Evolutionary conservation across 306 rosid species (phyloP), one percentile per base, ranked within the genome.

Genomic region (cucumber (Cucumis sativus)): DNA sequence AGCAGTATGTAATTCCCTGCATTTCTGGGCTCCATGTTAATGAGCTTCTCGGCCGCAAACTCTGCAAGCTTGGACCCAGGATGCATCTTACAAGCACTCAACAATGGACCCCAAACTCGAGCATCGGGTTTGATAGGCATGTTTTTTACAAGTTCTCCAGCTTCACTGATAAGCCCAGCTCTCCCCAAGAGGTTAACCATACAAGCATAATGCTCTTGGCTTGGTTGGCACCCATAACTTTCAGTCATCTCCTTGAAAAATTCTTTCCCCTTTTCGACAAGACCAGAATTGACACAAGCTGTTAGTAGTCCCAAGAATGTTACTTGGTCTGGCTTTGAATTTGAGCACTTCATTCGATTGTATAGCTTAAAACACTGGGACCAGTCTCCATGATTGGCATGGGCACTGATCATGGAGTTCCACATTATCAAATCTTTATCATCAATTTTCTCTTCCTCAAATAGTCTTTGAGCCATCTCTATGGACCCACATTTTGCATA

Each of bases 401-500:
- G 85, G 0, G 93, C 96, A 64, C 80, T 79, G 68, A 92, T 83
- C 89, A 88, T 90, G 75, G 92, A 88, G 83, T 92, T 92, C 89
- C 93, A 92, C 12, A 84, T 89, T 84, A 90, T 87, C 66, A 88
- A 60, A 84, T 92, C 92, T 75, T 80, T 90, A 43, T 63, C 74
- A 73, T 79, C 72, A 82, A 52, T 79, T 75, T 84, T 85, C 78
- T 86, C 91, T 79, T 87, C 96, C 60, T 90, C 90, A 5, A 88
- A 92, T 82, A 87, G 82, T 82, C 83, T 87, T 40, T 83, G 79
- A 16, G 96, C 91, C 86, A 86, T 84, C 74, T 87, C 93, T 78
- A 92, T 85, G 78, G 89, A 87, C 37, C 96, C 96, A 39, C 96
- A 92, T 83, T 92, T 92, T 16, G 96, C 96, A 62, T 92, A 92